Percentiles rank a stretch among this genome's conserved stretches.
Conservation (phyloP, 2,329 filamentous ascomycete species). For the Aspergillus fumigatiaffinis region DNA sequence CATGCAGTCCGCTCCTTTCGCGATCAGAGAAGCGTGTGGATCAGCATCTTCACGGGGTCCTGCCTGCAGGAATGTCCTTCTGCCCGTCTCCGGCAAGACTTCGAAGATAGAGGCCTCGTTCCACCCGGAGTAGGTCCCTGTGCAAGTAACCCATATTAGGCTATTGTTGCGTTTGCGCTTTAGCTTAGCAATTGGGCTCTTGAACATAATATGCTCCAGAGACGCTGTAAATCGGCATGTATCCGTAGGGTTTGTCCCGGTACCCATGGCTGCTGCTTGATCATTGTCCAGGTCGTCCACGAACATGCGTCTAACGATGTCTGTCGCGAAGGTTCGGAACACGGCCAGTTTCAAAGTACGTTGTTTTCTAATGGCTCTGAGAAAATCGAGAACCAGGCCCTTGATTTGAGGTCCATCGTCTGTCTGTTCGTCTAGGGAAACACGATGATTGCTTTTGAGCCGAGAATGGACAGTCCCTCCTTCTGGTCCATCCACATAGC, state of each 20-base stretch:
- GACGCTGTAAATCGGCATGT: background rate
- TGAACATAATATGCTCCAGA: conserved; percentile 3
- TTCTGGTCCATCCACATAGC: background rate
- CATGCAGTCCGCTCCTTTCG: background rate
- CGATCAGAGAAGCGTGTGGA: background rate
- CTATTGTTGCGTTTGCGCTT: background rate
- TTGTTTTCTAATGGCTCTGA: background rate
- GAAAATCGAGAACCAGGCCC: background rate
- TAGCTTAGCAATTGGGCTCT: conserved; percentile 1
- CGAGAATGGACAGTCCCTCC: background rate
- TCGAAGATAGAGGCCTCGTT: background rate
- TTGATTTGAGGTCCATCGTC: background rate
- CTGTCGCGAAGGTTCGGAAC: background rate
- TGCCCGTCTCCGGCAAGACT: background rate
- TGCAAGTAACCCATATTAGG: background rate
- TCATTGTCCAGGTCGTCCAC: background rate
- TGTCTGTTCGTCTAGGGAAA: background rate
- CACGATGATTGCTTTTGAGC: background rate
- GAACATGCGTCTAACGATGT: background rate
- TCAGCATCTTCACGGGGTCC: background rate
- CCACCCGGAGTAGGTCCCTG: too few species aligned
- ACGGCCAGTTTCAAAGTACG: background rate
- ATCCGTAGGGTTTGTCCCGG: background rate
- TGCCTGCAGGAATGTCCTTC: background rate
- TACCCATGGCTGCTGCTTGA: background rate